phyloP scores from a whole-genome alignment of 257 asterid genomes.

The Galeopsis tetrahit region DNA sequence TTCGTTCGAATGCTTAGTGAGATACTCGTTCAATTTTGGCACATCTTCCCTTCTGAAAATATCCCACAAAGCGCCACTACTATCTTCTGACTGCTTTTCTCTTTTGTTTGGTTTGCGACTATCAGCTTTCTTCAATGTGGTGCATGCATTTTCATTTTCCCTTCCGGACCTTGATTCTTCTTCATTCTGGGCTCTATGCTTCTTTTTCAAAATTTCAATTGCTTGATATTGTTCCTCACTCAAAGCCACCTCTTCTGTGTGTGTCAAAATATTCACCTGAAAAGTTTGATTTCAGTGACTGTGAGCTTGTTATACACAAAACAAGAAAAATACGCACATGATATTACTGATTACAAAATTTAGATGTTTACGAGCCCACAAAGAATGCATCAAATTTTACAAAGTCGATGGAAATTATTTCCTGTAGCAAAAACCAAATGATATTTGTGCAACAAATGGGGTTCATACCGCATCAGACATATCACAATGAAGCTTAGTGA shows the following conservation, averaged over 20 bases:
- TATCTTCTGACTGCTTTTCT: slow-evolving; percentile 38
- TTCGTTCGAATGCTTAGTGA: slow-evolving; percentile 65
- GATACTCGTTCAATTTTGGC: slow-evolving; percentile 73
- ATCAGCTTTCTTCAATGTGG: background rate
- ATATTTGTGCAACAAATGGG: background rate
- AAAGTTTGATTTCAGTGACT: slow-evolving; percentile 14
- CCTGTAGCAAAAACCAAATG: too few relatives aligned
- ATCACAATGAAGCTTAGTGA: slow-evolving; percentile 92
- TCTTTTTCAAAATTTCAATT: slow-evolving; percentile 62
- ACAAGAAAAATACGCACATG: background rate
- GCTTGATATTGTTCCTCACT: slow-evolving; percentile 61
- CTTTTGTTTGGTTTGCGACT: slow-evolving; percentile 8
- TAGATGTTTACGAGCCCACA: background rate
- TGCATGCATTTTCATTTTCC: slow-evolving; percentile 8
- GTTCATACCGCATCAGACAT: slow-evolving; percentile 94
- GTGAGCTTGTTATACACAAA: slow-evolving; percentile 6
- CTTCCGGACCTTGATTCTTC: slow-evolving; percentile 44
- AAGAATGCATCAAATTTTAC: background rate
- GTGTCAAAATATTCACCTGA: slow-evolving; percentile 93
- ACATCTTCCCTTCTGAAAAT: slow-evolving; percentile 92
- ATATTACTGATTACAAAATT: background rate
- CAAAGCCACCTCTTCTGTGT: slow-evolving; percentile 67
- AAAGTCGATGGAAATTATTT: background rate
- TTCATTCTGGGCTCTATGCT: slow-evolving; percentile 76
- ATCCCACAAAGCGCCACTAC: slow-evolving; percentile 90